phyloP scores from a whole-genome alignment of 805 yeast genomes.

The Metschnikowia shivogae region DNA sequence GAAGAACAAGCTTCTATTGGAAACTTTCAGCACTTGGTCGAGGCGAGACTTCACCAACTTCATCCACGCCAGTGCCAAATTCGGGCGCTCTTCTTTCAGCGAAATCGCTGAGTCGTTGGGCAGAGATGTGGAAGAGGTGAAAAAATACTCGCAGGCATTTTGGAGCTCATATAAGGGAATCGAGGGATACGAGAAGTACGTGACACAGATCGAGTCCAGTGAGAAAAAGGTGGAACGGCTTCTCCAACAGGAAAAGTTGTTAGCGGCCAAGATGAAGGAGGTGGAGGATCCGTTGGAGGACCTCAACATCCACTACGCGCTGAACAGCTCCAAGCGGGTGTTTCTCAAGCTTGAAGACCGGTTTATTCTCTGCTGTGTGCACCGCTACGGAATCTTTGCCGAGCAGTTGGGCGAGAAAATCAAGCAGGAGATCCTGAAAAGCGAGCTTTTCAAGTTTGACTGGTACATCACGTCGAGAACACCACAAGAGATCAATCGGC shows the following conservation, averaged over 20 bases:
- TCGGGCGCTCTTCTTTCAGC: slow-evolving; percentile 51
- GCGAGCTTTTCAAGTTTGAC: slow-evolving; percentile 63
- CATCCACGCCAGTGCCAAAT: slow-evolving; percentile 64
- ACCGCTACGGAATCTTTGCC: slow-evolving; percentile 60
- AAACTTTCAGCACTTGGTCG: slow-evolving; percentile 66
- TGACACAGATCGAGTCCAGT: slow-evolving; percentile 68
- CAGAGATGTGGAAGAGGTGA: slow-evolving; percentile 57
- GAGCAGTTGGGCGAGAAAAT: slow-evolving; percentile 60
- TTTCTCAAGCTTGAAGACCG: slow-evolving; percentile 70
- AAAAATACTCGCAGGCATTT: slow-evolving; percentile 53
- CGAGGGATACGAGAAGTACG: slow-evolving; percentile 68
- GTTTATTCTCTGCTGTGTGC: slow-evolving; percentile 55
- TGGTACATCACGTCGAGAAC: slow-evolving; percentile 73
- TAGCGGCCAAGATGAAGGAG: slow-evolving; percentile 50
- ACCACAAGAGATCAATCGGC: slow-evolving; percentile 65
- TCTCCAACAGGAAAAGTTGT: slow-evolving; percentile 50
- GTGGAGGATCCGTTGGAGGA: slow-evolving; percentile 59
- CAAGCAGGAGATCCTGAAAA: slow-evolving; percentile 56
- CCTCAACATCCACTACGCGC: slow-evolving; percentile 66
- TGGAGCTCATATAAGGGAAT: slow-evolving; percentile 60
- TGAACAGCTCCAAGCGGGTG: slow-evolving; percentile 74
- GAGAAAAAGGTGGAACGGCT: slow-evolving; percentile 61
- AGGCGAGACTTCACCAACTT: slow-evolving; percentile 71
- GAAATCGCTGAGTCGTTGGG: slow-evolving; percentile 54
- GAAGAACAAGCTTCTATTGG: slow-evolving; percentile 49